phyloP scores from a whole-genome alignment of 345 rosid genomes.

The Eucalyptus pauciflora region DNA sequence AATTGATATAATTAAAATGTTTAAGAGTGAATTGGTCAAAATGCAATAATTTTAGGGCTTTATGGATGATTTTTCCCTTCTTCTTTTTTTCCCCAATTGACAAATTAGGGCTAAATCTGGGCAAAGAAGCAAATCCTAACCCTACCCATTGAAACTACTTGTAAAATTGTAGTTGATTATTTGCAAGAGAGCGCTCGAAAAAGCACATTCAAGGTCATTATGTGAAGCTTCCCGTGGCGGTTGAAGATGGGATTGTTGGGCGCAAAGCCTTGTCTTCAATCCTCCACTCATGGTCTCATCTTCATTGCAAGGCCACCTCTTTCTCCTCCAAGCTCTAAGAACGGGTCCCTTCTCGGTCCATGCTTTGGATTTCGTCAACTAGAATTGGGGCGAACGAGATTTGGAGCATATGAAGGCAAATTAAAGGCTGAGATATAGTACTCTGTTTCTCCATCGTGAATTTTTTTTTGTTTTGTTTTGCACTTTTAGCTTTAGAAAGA shows the following conservation, averaged over 20 bases:
- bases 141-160: too few relatives aligned
- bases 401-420: background rate
- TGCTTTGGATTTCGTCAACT: background rate
- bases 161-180: too few relatives aligned
- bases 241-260: background rate
- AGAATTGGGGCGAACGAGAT: background rate
- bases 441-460: background rate
- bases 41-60: too few relatives aligned
- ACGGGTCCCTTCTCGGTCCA: background rate
- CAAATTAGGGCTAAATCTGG: too few relatives aligned
- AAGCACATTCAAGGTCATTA: too few relatives aligned
- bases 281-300: background rate
- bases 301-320: background rate
- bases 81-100: too few relatives aligned
- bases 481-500: background rate
- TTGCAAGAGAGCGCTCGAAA: too few relatives aligned
- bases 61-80: too few relatives aligned
- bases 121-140: too few relatives aligned
- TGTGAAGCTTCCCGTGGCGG: too few relatives aligned
- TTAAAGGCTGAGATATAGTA: background rate
- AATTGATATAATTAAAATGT: too few relatives aligned
- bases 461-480: background rate
- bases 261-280: background rate
- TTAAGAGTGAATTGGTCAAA: too few relatives aligned
- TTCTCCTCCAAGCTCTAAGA: background rate